Base-by-base conservation (phyloP, 2,329 filamentous ascomycete species). In the Didymella glomerata region DNA sequence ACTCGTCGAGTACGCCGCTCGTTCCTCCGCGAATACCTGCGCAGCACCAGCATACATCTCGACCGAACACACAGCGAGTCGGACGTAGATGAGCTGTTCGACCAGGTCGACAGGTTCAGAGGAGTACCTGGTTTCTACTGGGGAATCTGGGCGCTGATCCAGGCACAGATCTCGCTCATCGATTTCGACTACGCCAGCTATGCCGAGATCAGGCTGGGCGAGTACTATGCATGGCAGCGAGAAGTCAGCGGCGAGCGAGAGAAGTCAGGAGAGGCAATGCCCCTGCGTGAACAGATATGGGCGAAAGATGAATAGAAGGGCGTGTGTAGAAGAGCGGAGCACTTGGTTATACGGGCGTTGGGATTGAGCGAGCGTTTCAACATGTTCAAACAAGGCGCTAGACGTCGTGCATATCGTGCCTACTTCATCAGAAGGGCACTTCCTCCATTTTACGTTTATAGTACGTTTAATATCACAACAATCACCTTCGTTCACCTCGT, bases 141-240 rank as follows among this genome's bases (percentile, higher is more conserved):
- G 93, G 95, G 95, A 24, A 92, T 97, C 57, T 99, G 95, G 95
- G 90, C 93, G 8, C 81, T 96, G 63, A 98, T 99, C 65, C 95
- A 99, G 81, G 91, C 93, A 2, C 91, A 87, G 54, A 98, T 99
- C 66, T 96, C 92, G 11, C 87, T 94, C 65, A 99, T 99, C 70
- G 91, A 97, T 74, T 99, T 99, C 73, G 93, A 99, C 79, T 99
- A 99, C 75, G 91, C 92, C 42, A 87, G 85, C 9, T 99, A 98
- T 76, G 94, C 95, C 11, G 92, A 97, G 77, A 79, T 90, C 16
- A 85, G 95, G 54, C 82, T 99, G 6, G 89, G 90, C 49, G 95
- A 98, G 80, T 98, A 97, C 79, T 96, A 90, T 85, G 92, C 90
- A 4, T 97, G 92, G 92, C 91, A 93, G 74, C 88, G 54, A 34